phyloP scores from a whole-genome alignment of 148 eudicot genomes.

The Oxyria digyna region DNA sequence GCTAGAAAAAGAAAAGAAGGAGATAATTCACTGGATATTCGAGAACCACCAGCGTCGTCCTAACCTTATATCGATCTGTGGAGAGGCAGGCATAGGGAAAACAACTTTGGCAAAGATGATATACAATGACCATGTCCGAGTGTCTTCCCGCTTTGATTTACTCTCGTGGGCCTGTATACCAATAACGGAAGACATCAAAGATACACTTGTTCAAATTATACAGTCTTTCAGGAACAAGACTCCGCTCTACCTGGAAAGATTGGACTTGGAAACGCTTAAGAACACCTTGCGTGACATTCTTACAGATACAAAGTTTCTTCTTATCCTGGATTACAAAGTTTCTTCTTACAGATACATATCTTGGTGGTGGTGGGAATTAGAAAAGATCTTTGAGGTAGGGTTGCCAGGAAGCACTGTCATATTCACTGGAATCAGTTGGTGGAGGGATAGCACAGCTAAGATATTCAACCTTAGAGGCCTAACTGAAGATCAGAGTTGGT shows the following conservation, averaged over 20 bases:
- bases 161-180: neutral
- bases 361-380: neutral
- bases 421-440: neutral
- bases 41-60: neutral
- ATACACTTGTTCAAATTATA: neutral
- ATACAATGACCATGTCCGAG: neutral
- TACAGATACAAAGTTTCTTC: neutral
- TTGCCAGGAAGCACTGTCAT: neutral
- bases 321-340: too few relatives aligned
- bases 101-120: neutral
- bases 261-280: neutral
- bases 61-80: neutral
- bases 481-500: neutral
- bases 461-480: slow-evolving; percentile 13
- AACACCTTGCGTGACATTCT: neutral
- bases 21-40: neutral
- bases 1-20: neutral
- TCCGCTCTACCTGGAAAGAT: neutral
- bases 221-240: neutral
- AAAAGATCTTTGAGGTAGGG: neutral
- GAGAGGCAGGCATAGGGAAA: neutral
- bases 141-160: neutral
- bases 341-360: too few relatives aligned
- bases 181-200: neutral
- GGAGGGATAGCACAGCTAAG: neutral